These are phyloP conservation scores for Xylaria sp. DNA, from an alignment of 2,329 filamentous ascomycete species.

Conservation along the genomic window DNA sequence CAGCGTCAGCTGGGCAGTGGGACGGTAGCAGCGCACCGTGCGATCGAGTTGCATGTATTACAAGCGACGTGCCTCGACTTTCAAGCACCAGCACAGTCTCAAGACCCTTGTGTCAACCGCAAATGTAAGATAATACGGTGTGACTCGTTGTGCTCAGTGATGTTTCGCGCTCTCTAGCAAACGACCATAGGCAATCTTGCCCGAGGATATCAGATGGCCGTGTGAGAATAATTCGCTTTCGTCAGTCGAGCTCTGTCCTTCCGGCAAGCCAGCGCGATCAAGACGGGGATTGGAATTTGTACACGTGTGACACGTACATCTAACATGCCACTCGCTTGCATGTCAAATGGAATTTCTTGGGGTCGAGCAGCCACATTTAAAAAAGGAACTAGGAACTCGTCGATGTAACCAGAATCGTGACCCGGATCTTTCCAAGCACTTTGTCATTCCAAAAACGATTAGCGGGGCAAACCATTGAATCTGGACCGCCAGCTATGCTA, in stretches of 20 bases:
- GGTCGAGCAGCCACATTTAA: constrained; percentile 10
- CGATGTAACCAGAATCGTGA: constrained; percentile 28
- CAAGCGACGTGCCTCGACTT: constrained; percentile 6
- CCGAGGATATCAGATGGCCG: neutral
- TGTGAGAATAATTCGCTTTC: neutral
- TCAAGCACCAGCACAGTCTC: constrained; percentile 10
- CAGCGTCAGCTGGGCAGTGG: constrained; percentile 17
- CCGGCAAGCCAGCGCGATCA: neutral
- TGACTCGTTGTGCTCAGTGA: neutral
- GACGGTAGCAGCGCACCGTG: constrained; percentile 25
- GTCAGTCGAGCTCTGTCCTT: neutral
- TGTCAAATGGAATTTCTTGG: constrained; percentile 26
- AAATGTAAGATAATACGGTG: constrained; percentile 15
- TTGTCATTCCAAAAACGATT: constrained; percentile 31
- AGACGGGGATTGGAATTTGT: constrained; percentile 3
- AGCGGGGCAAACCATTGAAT: constrained; percentile 30
- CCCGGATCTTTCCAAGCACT: constrained; percentile 23
- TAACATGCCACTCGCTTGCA: constrained; percentile 32
- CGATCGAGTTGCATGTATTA: constrained; percentile 29
- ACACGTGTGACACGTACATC: constrained; percentile 23
- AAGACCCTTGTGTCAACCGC: constrained; percentile 11
- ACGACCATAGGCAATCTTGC: neutral
- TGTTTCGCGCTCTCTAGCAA: neutral
- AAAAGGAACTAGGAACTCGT: constrained; percentile 22
- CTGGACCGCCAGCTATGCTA: constrained; percentile 18